Percentiles rank a stretch among this genome's conserved stretches.
These are phyloP conservation scores for Aspergillus vadensis DNA, from an alignment of 2,329 filamentous ascomycete species.

Conservation along the genomic window DNA sequence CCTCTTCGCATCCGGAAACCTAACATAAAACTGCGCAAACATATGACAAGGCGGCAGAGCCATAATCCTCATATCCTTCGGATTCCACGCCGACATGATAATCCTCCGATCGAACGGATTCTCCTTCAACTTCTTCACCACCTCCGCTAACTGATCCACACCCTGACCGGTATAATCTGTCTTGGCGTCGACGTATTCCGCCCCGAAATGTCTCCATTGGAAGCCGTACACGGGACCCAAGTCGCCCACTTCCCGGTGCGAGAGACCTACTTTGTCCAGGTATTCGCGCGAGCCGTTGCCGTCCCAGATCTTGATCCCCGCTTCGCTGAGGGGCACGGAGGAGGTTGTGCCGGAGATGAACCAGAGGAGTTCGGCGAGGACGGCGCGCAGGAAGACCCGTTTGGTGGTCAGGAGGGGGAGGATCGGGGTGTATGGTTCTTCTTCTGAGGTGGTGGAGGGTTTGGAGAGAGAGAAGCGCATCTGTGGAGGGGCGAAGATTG, in stretches of 20 bases:
- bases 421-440: slow-evolving; percentile 54
- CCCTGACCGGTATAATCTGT: slow-evolving; percentile 85
- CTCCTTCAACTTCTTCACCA: slow-evolving; percentile 80
- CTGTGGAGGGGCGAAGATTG: slow-evolving; percentile 82
- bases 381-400: slow-evolving; percentile 87
- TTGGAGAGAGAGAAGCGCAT: slow-evolving; percentile 82
- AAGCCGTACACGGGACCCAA: slow-evolving; percentile 96
- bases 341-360: slow-evolving; percentile 86
- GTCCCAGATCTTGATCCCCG: slow-evolving; percentile 96
- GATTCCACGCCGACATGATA: slow-evolving; percentile 93
- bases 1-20: slow-evolving; percentile 58
- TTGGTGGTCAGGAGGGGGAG: slow-evolving; percentile 96
- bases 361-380: slow-evolving; percentile 93
- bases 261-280: slow-evolving; percentile 80
- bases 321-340: slow-evolving; percentile 71
- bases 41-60: slow-evolving; percentile 93
- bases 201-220: slow-evolving; percentile 98
- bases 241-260: slow-evolving; percentile 81
- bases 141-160: slow-evolving; percentile 87
- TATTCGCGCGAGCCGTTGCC: slow-evolving; percentile 91
- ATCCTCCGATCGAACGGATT: slow-evolving; percentile 89
- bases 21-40: slow-evolving; percentile 96
- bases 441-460: slow-evolving; percentile 35
- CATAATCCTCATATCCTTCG: slow-evolving; percentile 81
- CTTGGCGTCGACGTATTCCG: slow-evolving; percentile 76